Evolutionary conservation across 768 basidiomycete genomes (phyloP), one percentile per base, ranked within the genome.

Genomic region (Suillus spraguei): DNA sequence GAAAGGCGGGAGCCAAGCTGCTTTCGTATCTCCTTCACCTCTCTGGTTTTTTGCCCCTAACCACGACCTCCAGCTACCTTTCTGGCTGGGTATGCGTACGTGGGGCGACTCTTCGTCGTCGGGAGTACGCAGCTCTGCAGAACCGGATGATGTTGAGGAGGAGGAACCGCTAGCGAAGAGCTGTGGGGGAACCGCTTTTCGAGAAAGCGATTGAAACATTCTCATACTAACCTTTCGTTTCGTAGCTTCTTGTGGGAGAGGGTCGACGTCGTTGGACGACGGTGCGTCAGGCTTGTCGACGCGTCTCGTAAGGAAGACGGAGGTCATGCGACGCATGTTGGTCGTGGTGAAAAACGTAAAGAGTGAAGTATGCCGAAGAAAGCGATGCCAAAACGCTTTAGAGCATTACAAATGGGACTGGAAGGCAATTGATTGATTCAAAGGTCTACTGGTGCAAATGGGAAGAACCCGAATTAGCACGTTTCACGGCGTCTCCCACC

Each of bases 261-360:
- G 9, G 64, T 67, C 68, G 39, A 3, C 4, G 52, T 72, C 65
- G 54, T 64, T 56, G 5, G 71, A 59, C 41, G 70, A 39, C 24
- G 66, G 49, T 16, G 59, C 62, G 63, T 72, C 67, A n/a, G 70
- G 61, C 66, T 68, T 72, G 74, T 76, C 72, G 33, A 59, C 58
- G 60, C 70, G 71, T 67, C 79, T 80, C 41, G 74, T 72, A 70
- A 74, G 69, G 67, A 91, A 85, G 69, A 86, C 83, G 59, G 87
- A 83, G 62, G 82, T 82, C 71, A 91, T 76, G 68, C 88, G 85
- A 70, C 87, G 87, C 88, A 90, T 90, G 65, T 28, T 52, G 50
- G 49, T 66, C 63, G 46, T 70, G 70, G 68, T 70, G 65, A 74
- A 63, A 56, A 54, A 64, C 36, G 69, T 65, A 70, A 69, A 67